Evolutionary conservation across 2,329 filamentous ascomycete species (phyloP), one percentile per base, ranked within the genome.

Genomic region (Beauveria asiatica): DNA sequence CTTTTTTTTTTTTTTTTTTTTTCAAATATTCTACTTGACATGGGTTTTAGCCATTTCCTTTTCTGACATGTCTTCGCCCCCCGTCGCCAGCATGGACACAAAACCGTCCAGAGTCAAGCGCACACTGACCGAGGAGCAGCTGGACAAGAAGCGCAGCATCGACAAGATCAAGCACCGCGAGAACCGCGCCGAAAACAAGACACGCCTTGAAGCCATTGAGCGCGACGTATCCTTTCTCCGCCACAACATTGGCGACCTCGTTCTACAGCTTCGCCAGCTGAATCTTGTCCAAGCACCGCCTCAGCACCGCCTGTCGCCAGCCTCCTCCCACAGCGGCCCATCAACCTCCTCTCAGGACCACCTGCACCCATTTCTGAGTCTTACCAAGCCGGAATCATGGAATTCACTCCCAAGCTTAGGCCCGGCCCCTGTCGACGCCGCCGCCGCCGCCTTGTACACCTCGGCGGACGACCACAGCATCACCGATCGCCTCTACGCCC

Each of bases 141-240:
- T 69, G 59, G 65, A 60, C 62, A 67, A 67, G 49, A 69, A 69
- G 57, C 61, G 67, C n/a, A 60, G 62, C 19, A 63, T 63, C 10
- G 67, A 69, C 41, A 64, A 63, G 50, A 48, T 67, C 53, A 69
- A 69, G 45, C 67, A 69, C 54, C 65, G 63, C 17, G 61, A 64
- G 49, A 69, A 69, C 51, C 62, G 67, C 0, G 65, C 65, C 27
- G 65, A 69, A 57, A 67, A 64, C 58, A 69, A 69, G 54, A 41
- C 55, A 1, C 64, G 67, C 0, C 64, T 69, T 60, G 66, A 69
- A 44, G 63, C 65, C 7, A 68, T 69, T 59, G 67, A 69, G 39
- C 62, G 64, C 1, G 67, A 69, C 53, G 63, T 69, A 27, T 59
- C 64, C 0, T 59, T 64, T 49, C 66, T 68, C 30, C 60, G 65